Percentiles rank a stretch among this genome's conserved stretches.
Evolutionary conservation across 75 land plant species (phyloP).

Genomic region (Ceratopteris richardii): DNA sequence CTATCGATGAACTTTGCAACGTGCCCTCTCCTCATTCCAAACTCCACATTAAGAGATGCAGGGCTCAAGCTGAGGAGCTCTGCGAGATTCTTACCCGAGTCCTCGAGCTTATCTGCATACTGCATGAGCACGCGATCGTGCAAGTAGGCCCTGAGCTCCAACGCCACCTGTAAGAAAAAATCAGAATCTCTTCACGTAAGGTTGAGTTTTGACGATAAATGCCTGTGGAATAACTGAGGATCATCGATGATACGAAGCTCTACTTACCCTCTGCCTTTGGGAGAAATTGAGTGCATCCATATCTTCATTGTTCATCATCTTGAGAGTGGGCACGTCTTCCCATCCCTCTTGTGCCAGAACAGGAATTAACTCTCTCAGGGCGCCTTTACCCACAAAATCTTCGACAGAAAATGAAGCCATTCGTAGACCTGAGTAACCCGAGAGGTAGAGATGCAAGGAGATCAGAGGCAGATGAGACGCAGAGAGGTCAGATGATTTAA

Average conservation of each 20-base stretch:
- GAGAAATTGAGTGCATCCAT: conserved; percentile 55
- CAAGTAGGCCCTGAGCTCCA: conserved; percentile 53
- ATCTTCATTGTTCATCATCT: conserved; percentile 52
- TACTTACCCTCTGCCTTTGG: conserved; percentile 45
- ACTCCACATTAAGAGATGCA: conserved; percentile 29
- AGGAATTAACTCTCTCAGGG: conserved; percentile 34
- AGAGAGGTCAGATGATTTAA: no score
- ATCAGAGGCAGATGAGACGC: no score
- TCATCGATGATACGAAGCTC: no score
- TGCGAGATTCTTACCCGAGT: conserved; percentile 37
- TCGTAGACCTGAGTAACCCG: no score
- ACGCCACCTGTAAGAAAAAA: conserved; percentile 47
- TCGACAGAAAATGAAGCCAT: conserved; percentile 45
- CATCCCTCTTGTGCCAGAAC: conserved; percentile 50
- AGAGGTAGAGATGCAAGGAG: no score
- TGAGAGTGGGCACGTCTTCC: conserved; percentile 72
- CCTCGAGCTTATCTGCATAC: conserved; percentile 52
- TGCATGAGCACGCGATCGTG: conserved; percentile 53
- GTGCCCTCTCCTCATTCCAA: conserved; percentile 63
- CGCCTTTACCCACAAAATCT: conserved; percentile 63
- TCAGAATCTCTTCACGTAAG: neutral
- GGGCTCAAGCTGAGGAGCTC: conserved; percentile 39
- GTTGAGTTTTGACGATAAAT: neutral
- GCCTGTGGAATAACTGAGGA: no score
- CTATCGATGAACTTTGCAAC: conserved; percentile 55